A percentile compares a stretch with the other conserved stretches of the same genome.
These are phyloP conservation scores for Backusella parvicylindrica DNA, from an alignment of 192 early-diverging fungal genomes.

Conservation along the genomic window DNA sequence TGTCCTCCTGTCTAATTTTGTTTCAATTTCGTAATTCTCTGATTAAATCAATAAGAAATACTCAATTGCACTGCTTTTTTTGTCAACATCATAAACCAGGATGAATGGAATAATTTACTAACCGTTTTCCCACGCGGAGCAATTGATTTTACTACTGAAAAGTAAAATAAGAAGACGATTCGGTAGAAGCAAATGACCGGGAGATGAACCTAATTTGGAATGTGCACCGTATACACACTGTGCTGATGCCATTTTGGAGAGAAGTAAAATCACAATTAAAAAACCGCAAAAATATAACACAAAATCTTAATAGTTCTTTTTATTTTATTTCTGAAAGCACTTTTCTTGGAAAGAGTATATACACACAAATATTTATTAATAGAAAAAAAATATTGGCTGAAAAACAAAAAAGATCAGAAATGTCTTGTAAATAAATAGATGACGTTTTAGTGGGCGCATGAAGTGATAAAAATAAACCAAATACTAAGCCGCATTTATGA, in stretches of 20 bases:
- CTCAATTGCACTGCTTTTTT: background rate
- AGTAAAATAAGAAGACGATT: background rate
- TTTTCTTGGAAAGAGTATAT: background rate
- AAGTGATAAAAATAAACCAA: background rate
- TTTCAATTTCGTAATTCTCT: background rate
- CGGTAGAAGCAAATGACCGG: background rate
- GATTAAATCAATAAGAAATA: background rate
- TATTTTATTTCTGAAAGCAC: background rate
- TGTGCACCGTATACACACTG: background rate
- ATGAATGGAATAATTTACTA: background rate
- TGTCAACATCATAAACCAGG: background rate
- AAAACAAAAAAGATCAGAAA: background rate
- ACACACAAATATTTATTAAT: background rate
- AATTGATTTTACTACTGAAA: background rate
- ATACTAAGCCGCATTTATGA: background rate
- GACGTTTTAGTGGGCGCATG: background rate
- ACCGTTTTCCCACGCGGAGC: slow-evolving; percentile 1
- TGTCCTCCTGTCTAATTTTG: background rate
- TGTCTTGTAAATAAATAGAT: background rate
- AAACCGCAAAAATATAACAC: background rate
- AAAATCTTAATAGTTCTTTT: background rate
- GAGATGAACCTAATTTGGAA: slow-evolving; percentile 3
- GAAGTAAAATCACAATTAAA: background rate
- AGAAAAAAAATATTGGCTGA: background rate
- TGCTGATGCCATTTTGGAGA: background rate